A percentile compares a stretch with the other conserved stretches of the same genome.
Conservation (phyloP, 768 basidiomycete genomes). For the Psilocybe azurescens region DNA sequence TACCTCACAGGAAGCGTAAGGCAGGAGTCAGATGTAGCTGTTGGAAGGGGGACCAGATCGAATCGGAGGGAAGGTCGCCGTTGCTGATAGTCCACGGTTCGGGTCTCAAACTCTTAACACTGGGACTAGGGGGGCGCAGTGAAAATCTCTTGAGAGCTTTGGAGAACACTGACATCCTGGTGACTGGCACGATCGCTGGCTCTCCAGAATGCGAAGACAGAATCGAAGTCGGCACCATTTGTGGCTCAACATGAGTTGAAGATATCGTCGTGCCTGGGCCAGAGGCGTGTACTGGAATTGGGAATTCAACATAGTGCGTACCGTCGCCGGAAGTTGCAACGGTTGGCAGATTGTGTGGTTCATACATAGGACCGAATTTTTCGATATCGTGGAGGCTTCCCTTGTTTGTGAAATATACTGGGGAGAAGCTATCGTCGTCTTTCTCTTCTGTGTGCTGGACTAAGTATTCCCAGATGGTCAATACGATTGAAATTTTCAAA, state of each 20-base stretch:
- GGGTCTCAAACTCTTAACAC: background rate
- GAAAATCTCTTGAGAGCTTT: conserved; percentile 2
- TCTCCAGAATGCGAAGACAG: conserved; percentile 30
- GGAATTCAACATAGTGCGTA: background rate
- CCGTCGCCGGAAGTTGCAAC: background rate
- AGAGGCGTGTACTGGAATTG: conserved; percentile 1
- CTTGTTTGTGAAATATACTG: conserved; percentile 39
- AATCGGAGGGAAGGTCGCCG: too few relatives aligned
- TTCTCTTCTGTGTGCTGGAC: conserved; percentile 45
- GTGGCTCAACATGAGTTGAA: conserved; percentile 31
- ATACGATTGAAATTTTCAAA: background rate
- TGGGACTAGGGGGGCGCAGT: background rate
- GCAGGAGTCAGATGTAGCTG: too few relatives aligned
- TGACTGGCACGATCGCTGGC: conserved; percentile 18
- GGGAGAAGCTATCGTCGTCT: conserved; percentile 48
- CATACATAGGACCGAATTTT: conserved; percentile 10
- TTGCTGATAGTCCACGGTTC: background rate
- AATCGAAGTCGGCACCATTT: conserved; percentile 27
- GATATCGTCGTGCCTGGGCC: background rate
- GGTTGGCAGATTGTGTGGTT: too few relatives aligned
- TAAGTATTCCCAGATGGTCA: conserved; percentile 14
- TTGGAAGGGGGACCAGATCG: conserved; percentile 52
- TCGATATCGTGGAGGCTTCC: conserved; percentile 27
- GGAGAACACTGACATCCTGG: background rate
- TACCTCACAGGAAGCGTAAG: too few relatives aligned